Conservation (phyloP, 2,329 filamentous ascomycete species). For the Sporothrix pallida region DNA sequence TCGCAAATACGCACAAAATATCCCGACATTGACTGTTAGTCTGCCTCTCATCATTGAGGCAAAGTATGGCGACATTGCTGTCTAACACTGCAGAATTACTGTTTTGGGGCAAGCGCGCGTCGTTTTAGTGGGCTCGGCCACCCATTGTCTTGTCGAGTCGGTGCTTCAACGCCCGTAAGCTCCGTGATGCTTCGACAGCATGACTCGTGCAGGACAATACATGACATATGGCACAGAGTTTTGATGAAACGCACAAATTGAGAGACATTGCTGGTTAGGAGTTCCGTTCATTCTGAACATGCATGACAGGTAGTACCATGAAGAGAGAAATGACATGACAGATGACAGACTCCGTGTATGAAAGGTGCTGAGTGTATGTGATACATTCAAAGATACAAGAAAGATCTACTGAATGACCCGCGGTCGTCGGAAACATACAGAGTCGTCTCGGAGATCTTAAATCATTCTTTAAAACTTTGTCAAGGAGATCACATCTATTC, state of each 20-base stretch:
- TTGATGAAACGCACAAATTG: neutral
- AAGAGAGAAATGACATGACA: neutral
- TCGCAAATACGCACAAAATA: neutral
- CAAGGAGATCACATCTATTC: too few relatives aligned
- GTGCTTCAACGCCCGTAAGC: neutral
- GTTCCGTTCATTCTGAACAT: too few relatives aligned
- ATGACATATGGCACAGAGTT: neutral
- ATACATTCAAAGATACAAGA: too few relatives aligned
- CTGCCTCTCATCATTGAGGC: neutral
- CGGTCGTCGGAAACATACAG: too few relatives aligned
- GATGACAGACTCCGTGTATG: neutral
- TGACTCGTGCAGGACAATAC: neutral
- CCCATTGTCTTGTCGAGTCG: neutral
- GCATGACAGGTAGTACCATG: neutral
- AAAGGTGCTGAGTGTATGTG: neutral
- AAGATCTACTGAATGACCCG: neutral
- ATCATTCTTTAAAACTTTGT: too few relatives aligned
- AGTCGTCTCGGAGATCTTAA: too few relatives aligned
- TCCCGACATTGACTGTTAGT: neutral
- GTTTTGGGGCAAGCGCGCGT: conserved; percentile 11
- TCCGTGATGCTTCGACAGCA: neutral
- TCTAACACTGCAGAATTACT: conserved; percentile 18
- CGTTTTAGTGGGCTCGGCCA: neutral
- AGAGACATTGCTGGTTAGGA: too few relatives aligned
- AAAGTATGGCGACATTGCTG: conserved; percentile 25